These are phyloP conservation scores for Massariosphaeria phaeospora DNA, from an alignment of 495 filamentous ascomycete species.

Conservation along the genomic window DNA sequence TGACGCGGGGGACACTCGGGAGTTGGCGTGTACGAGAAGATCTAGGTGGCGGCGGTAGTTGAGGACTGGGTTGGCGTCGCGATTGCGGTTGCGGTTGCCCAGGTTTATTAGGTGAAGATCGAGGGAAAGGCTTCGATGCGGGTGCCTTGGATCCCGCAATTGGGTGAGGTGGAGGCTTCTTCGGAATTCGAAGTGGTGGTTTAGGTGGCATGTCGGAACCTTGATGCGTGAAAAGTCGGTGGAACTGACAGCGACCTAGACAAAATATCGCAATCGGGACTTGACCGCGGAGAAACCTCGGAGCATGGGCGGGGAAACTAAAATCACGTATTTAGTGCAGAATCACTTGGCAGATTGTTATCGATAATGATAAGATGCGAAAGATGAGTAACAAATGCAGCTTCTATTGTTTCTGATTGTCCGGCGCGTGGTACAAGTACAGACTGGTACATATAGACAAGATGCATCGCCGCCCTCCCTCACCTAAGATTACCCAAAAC, in stretches of 20 bases:
- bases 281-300: not conserved
- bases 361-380: not conserved
- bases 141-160: not conserved
- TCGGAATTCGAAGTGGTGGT: not conserved
- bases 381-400: not conserved
- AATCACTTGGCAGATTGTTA: not conserved
- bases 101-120: not conserved
- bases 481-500: slow-evolving; percentile 7
- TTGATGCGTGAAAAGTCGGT: not conserved
- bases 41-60: not conserved
- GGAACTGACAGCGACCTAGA: not conserved
- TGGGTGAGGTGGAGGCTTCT: not conserved
- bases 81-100: not conserved
- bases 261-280: slow-evolving; percentile 3
- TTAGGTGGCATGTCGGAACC: slow-evolving; percentile 6
- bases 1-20: not conserved
- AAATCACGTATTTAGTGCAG: not conserved
- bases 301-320: too few relatives aligned
- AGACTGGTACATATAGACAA: slow-evolving; percentile 31
- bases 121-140: not conserved
- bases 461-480: slow-evolving; percentile 26
- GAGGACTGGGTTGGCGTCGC: not conserved
- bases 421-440: slow-evolving; percentile 28
- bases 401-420: slow-evolving; percentile 4
- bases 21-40: not conserved